Evolutionary conservation across 2,329 filamentous ascomycete species (phyloP), one percentile per base, ranked within the genome.

Genomic region (Drechslerella dactyloides): DNA sequence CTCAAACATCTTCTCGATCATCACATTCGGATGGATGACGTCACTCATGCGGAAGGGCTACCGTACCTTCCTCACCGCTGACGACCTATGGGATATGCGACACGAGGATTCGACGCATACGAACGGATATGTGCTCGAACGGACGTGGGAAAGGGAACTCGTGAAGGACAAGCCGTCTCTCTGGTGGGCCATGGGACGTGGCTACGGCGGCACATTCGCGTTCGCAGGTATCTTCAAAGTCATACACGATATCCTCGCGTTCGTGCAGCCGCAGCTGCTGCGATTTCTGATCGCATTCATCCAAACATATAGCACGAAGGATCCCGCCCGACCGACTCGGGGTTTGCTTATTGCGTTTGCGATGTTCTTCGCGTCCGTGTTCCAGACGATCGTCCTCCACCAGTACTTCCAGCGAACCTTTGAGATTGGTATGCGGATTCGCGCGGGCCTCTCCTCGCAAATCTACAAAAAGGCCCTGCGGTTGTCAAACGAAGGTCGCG

Each of bases 21-120:
- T 99, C 51, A 96, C 93, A 0, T 99, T 99, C 80, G 89, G 90
- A 61, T 99, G 94, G 94, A 97, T 99, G 93, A 97, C 94, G 0
- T 93, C 94, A 0, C 82, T 99, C 85, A 99, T 99, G 94, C 92
- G 88, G 78, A 89, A 89, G 78, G 94, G 94, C 0, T 97, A 99
- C 82, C 90, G 89, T 78, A 87, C 93, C 69, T 99, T 87, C 79
- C 83, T 99, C 73, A 96, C 92, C 0, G 92, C 97, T 79, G 91
- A 97, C 74, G 93, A 99, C 79, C 84, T 99, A 23, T 99, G 96
- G 96, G 93, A 91, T 72, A 83, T 99, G 66, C 86, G 92, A 44
- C 89, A 87, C 77, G 82, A 85, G 69, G 93, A 97, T 78, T 89
- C 89, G 35, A 96, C 93, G 10, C 86, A 86, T 75, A 82, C 84